Evolutionary conservation across 371 early-diverging fungal genomes (phyloP), one percentile per base, ranked within the genome.

Genomic region (Basidiobolus meristosporus): DNA sequence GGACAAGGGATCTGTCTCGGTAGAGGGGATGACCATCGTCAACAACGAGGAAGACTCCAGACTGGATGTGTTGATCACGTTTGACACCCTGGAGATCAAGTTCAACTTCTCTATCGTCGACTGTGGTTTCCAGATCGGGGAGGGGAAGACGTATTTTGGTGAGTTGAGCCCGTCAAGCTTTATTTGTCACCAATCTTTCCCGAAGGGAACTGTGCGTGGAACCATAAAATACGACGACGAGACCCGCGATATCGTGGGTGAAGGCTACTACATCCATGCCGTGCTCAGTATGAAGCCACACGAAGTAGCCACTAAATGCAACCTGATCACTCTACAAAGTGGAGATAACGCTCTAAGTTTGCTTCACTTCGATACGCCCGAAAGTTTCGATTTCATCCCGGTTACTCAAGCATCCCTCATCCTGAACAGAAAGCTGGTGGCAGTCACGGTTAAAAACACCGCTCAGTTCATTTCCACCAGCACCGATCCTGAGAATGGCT

Each of bases 231-330:
- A 80, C 6, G 66, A 77, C 39, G 79, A 81, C 33, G 48, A 65
- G 23, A 53, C 63, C 19, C 52, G 72, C 38, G 73, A 77, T 31
- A 52, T 75, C 23, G 64, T 63, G 28, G 82, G 80, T 18, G 65
- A 76, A 22, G 87, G 82, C 22, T 61, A 82, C 51, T 84, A 79
- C 51, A 71, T 82, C 41, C 82, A 85, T 53, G 90, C 88, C 5
- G 57, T 84, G 44, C 69, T 84, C 54, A 76, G 68, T 41, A 80
- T 82, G 68, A 76, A 79, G 40, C 90, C 91, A 23, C 84, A 90
- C 41, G 56, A 77, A 41, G 74, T 79, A 30, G 85, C 81, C 14
- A 66, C 73, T 36, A 74, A 73, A 43, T 90, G 90, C 87, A 83
- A 80, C 54, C 77, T 78, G 59, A 63, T 70, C 42, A 54, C 74